phyloP scores from a whole-genome alignment of 768 basidiomycete genomes.

The Russula virescens region DNA sequence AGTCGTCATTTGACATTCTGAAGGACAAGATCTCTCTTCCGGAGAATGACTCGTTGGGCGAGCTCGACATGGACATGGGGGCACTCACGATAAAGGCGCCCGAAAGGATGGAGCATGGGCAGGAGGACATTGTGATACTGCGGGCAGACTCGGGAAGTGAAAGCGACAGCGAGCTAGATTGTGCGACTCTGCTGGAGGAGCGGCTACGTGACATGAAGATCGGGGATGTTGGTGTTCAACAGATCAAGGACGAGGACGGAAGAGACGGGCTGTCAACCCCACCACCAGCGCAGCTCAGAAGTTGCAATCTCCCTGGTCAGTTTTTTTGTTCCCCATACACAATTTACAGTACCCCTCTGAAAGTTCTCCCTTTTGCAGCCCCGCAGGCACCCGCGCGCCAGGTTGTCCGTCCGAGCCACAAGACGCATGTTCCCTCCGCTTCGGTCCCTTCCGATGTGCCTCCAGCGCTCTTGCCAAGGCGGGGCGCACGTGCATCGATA shows the following conservation, averaged over 20 bases:
- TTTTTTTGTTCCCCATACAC: not conserved
- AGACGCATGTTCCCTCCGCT: not conserved
- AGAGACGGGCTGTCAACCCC: not conserved
- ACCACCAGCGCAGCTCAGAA: not conserved
- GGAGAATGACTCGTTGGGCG: constrained; percentile 20
- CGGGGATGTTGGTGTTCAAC: constrained; percentile 3
- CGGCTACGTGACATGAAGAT: constrained; percentile 18
- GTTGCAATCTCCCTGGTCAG: not conserved
- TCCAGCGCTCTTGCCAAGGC: not conserved
- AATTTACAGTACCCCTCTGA: not conserved
- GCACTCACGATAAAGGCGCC: not conserved
- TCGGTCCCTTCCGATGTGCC: not conserved
- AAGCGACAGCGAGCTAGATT: constrained; percentile 6
- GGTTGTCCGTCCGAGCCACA: constrained; percentile 1
- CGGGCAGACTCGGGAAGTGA: not conserved
- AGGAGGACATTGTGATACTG: not conserved
- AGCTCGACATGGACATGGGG: constrained; percentile 15
- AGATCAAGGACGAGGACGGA: not conserved
- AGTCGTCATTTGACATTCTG: constrained; percentile 23
- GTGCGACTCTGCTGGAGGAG: constrained; percentile 7
- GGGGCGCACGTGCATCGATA: constrained; percentile 8
- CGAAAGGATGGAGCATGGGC: not conserved
- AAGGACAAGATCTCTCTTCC: constrained; percentile 22
- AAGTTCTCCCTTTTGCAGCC: not conserved
- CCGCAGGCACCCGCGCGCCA: constrained; percentile 3